phyloP scores from a whole-genome alignment of 164 flowering plant species.

The Pachysandra terminalis region DNA sequence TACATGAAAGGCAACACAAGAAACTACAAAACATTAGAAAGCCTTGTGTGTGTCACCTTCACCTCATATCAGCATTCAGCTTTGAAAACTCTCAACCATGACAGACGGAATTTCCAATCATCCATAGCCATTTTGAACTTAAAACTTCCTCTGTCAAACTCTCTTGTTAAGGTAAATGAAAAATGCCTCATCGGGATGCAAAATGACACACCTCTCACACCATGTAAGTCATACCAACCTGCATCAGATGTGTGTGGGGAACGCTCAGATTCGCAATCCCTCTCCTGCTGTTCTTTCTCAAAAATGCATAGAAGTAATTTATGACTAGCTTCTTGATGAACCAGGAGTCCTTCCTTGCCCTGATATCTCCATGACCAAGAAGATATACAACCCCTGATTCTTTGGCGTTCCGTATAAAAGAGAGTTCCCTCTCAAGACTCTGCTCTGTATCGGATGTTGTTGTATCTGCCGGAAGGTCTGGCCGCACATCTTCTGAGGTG shows the following conservation, averaged over 20 bases:
- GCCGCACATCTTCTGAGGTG: slow-evolving; percentile 45
- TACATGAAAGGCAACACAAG: too few species aligned
- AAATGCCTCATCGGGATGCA: neutral
- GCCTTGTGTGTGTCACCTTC: neutral
- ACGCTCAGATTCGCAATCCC: slow-evolving; percentile 68
- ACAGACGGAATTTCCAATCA: neutral
- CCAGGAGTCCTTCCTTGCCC: slow-evolving; percentile 83
- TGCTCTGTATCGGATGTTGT: slow-evolving; percentile 24
- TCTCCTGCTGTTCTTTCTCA: slow-evolving; percentile 71
- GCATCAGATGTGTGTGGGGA: slow-evolving; percentile 69
- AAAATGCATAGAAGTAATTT: slow-evolving; percentile 69
- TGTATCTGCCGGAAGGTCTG: slow-evolving; percentile 6
- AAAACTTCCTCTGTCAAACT: neutral
- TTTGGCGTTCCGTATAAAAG: slow-evolving; percentile 64
- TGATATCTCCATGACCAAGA: slow-evolving; percentile 73
- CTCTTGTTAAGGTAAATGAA: neutral
- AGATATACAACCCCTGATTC: slow-evolving; percentile 84
- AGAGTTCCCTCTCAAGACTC: slow-evolving; percentile 61
- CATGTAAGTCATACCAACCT: slow-evolving; percentile 82
- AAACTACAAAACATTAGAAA: too few species aligned
- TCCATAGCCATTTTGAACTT: neutral
- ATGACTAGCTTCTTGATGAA: slow-evolving; percentile 65
- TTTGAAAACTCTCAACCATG: neutral
- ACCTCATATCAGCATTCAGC: neutral
- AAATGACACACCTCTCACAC: slow-evolving; percentile 36